Evolutionary conservation across 176 grass and related monocot genomes (phyloP).

Genomic region (Puccinellia tenuiflora): DNA sequence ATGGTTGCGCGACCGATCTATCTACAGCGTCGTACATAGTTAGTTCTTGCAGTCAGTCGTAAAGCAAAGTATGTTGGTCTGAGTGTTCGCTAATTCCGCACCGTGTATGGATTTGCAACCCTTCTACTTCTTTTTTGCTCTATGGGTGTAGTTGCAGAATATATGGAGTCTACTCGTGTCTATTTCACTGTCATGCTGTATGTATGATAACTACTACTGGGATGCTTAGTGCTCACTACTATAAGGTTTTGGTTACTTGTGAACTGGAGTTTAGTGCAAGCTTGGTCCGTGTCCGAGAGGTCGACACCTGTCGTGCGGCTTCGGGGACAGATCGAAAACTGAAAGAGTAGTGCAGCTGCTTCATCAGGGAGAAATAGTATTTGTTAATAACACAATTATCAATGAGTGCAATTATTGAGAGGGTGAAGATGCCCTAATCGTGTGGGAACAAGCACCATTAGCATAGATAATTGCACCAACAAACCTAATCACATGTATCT

Average conservation of each 20-base stretch:
- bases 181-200: neutral
- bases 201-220: neutral
- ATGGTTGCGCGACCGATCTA: neutral
- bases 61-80: constrained; percentile 20
- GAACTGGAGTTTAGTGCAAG: neutral
- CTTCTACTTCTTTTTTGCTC: constrained; percentile 11
- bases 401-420: neutral
- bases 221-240: neutral
- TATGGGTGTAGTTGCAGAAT: constrained; percentile 22
- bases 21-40: constrained; percentile 13
- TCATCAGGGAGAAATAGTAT: neutral
- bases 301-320: constrained; percentile 15
- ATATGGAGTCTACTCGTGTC: neutral
- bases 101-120: neutral
- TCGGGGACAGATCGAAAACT: neutral
- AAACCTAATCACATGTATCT: constrained; percentile 30
- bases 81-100: constrained; percentile 1
- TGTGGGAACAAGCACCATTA: constrained; percentile 4
- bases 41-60: neutral
- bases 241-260: neutral
- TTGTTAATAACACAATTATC: constrained; percentile 15
- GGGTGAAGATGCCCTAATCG: constrained; percentile 34
- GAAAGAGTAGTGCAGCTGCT: neutral
- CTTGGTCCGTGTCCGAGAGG: neutral
- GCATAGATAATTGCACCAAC: constrained; percentile 19